Base-by-base conservation (phyloP, 192 early-diverging fungal genomes). In the Tieghemiomyces parasiticus region DNA sequence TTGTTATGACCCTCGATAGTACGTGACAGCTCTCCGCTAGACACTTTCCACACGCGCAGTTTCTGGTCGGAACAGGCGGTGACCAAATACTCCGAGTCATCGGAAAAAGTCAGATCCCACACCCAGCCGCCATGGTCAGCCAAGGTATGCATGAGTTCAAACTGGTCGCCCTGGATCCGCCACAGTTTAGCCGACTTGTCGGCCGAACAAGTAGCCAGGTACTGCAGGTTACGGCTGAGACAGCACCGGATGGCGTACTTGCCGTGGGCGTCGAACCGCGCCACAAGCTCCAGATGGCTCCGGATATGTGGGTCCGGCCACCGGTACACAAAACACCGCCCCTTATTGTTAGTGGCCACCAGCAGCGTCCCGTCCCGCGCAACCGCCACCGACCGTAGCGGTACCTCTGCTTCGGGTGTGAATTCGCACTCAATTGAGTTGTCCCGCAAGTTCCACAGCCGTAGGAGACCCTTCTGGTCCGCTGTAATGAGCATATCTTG, bases 91-190 rank as follows among this genome's bases (percentile, higher is more conserved):
- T 89, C 91, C 19, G 91, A 93, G 61, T 93, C 91, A 0, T 89
- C 91, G 22, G 86, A 89, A 64, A 93, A 93, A 0, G 87, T 83
- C 64, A 84, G 87, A 68, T 93, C 91, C 91, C 91, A 93, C 1
- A 91, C 91, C 91, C 91, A 93, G 55, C 86, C 72, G 55, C 85
- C 80, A 69, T 93, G 91, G 2, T 88, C 89, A 52, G 74, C 76
- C 60, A 93, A 63, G 2, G 83, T 89, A 64, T 86, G 85, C 38
- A 82, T 80, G 42, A 88, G 71, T 20, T 78, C 73, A 56, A 89
- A 89, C 19, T 34, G n/a, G 31, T 71, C 61, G 59, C 78, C 63
- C 44, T 82, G 72, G 32, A 78, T 71, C 61, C 73, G 74, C 83
- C 91, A 93, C 56, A 91, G 79, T 71, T 90, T 90, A 33, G 91